phyloP scores from a whole-genome alignment of 2,329 filamentous ascomycete species.

The Chrysoporthe deuterocubensis region DNA sequence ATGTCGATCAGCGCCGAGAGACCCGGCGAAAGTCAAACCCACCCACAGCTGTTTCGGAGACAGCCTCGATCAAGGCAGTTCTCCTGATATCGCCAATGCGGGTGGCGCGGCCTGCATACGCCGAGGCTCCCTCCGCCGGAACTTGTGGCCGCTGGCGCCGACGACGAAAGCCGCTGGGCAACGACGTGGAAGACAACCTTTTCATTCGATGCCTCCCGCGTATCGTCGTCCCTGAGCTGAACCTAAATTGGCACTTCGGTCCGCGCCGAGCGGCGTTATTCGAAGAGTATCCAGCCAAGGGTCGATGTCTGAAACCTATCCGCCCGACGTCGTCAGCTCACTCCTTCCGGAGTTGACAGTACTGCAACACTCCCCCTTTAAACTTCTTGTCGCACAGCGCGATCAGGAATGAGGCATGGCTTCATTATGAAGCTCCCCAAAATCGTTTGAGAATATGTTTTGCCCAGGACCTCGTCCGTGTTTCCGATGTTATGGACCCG shows the following conservation, averaged over 20 bases:
- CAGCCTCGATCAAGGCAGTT: conserved; percentile 5
- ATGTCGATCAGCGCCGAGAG: not conserved
- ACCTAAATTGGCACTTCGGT: not conserved
- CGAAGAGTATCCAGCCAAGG: not conserved
- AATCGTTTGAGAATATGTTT: not conserved
- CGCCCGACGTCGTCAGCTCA: not conserved
- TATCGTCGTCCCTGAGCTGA: not conserved
- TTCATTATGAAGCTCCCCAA: not conserved
- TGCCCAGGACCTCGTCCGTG: not conserved
- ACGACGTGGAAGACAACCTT: not conserved
- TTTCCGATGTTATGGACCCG: not conserved
- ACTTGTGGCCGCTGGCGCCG: conserved; percentile 1
- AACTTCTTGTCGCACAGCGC: not conserved
- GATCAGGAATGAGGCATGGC: not conserved
- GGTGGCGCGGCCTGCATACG: not conserved
- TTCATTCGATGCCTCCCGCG: not conserved
- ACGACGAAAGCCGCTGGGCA: not conserved
- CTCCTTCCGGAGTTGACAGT: not conserved
- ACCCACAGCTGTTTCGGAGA: conserved; percentile 4
- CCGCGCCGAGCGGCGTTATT: conserved; percentile 9
- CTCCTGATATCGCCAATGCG: conserved; percentile 5
- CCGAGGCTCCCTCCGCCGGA: not conserved
- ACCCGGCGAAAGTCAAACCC: not conserved
- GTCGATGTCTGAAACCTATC: not conserved
- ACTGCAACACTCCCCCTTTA: not conserved